A percentile compares a stretch with the other conserved stretches of the same genome.
phyloP scores from a whole-genome alignment of 176 grass and related monocot species.

The Oryza meridionalis region DNA sequence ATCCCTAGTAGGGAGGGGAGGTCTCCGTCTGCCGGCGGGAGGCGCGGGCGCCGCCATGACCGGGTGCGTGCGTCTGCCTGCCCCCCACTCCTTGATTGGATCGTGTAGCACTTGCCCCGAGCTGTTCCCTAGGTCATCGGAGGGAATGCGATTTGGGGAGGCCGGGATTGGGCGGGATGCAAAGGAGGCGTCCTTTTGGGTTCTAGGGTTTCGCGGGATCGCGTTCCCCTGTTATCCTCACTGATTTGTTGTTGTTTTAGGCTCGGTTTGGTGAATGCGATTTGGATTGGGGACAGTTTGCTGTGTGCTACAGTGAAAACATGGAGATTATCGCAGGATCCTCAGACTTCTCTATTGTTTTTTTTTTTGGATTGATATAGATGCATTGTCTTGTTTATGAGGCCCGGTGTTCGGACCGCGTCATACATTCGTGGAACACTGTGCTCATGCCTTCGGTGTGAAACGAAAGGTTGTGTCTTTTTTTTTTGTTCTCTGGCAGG shows the following conservation, averaged over 20 bases:
- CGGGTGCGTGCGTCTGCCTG: slow-evolving; percentile 44
- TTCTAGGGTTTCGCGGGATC: neutral
- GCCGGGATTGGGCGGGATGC: neutral
- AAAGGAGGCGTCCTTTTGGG: neutral
- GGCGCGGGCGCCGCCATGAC: slow-evolving; percentile 42
- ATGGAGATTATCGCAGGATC: neutral
- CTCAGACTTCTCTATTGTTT: neutral
- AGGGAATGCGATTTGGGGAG: neutral
- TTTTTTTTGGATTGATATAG: slow-evolving; percentile 32
- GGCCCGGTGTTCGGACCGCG: no score
- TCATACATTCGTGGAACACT: neutral
- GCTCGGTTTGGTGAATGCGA: slow-evolving; percentile 3
- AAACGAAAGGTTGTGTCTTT: neutral
- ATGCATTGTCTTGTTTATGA: neutral
- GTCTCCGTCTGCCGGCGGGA: neutral
- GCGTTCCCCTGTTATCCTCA: neutral
- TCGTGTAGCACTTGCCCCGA: neutral
- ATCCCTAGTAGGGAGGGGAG: slow-evolving; percentile 37
- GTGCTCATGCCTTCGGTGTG: neutral
- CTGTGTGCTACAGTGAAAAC: neutral
- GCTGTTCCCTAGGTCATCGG: neutral
- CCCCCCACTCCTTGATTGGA: slow-evolving; percentile 5
- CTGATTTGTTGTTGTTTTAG: neutral
- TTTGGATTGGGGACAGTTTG: slow-evolving; percentile 8
- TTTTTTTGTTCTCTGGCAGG: neutral